Evolutionary conservation across 257 asterid genomes (phyloP), one percentile per base, ranked within the genome.

Genomic region (Ballota nigra): DNA sequence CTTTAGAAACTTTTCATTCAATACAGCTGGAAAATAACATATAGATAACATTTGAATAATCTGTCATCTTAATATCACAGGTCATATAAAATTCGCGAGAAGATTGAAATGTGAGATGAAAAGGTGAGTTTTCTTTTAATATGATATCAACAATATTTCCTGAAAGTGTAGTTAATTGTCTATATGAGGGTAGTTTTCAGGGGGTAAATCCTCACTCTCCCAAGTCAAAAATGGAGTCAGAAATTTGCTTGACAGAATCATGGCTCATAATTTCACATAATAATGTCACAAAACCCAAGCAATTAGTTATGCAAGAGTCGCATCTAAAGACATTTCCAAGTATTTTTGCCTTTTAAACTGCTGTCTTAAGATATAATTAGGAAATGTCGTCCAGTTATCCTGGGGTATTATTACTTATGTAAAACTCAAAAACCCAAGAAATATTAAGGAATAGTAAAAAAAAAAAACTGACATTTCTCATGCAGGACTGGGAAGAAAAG

Each of bases 241-340:
- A 68, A 66, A 36, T 19, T 18, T 38, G 33, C 62, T 58, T 68
- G 67, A 23, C 9, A 31, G 59, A 71, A 53, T 38, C 61, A 53
- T 51, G 22, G 40, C 61, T 41, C 65, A 41, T 52, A 59, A 45
- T 43, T 66, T 40, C 70, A 76, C 51, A 62, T 10, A 62, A 34
- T 57, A 51, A 55, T 64, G 60, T 43, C 28, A 33, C 53, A 43
- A 31, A 69, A 55, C 66, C 66, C 20, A 15, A 71, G 15, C 52
- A 28, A 69, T 49, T 26, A 68, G 38, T 45, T 52, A 20, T 68
- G 45, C 31, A 31, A 62, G 66, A 34, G 11, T 29, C 34, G 63
- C 70, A 60, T 22, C 49, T n/a, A 70, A 71, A 40, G 68, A 65
- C 62, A 19, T 58, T 33, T 66, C n/a, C 49, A 33, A 16, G 31